Evolutionary conservation across 768 basidiomycete genomes (phyloP), one percentile per base, ranked within the genome.

Genomic region (Podaxis mareebaensis): DNA sequence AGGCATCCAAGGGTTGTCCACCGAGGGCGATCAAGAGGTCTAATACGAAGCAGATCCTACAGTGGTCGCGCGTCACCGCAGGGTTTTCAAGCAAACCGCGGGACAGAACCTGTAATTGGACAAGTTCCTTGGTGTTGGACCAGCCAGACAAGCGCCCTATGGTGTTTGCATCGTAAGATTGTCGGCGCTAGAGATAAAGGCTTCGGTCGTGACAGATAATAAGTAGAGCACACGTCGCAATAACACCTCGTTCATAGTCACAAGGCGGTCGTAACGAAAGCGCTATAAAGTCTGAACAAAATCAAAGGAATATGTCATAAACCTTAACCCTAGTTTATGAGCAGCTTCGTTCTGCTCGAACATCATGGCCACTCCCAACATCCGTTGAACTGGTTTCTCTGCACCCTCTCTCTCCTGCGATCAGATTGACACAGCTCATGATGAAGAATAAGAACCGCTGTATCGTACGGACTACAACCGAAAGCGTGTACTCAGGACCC

Each of bases 321-420:
- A 61, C 60, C 60, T 53, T 53, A 61, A 61, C 60, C 60, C 60
- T 61, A 61, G 53, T 40, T 15, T 53, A 61, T 61, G 51, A 60
- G 20, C n/a, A 17, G 38, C 30, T 61, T 61, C 60, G 40, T 42
- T 53, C 28, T 53, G 60, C 42, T 33, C 39, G 48, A 60, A 22
- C 58, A 51, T 26, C 15, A 53, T 22, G 30, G 39, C 22, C 17
- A 26, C 22, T 30, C 3, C 4, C 33, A 24, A 53, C 22, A 20
- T 48, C 22, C 30, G 26, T 26, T 26, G 52, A 33, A 20, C 60
- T 53, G 40, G 51, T 40, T 42, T 28, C 51, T 60, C 20, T 60
- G 22, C 22, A 40, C 26, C 49, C 13, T 57, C 24, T 6, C 17
- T 8, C n/a, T 44, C 38, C 38, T 30, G 26, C 36, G 58, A 59